Conservation (phyloP, 768 basidiomycete species). For the Russula emetica region DNA sequence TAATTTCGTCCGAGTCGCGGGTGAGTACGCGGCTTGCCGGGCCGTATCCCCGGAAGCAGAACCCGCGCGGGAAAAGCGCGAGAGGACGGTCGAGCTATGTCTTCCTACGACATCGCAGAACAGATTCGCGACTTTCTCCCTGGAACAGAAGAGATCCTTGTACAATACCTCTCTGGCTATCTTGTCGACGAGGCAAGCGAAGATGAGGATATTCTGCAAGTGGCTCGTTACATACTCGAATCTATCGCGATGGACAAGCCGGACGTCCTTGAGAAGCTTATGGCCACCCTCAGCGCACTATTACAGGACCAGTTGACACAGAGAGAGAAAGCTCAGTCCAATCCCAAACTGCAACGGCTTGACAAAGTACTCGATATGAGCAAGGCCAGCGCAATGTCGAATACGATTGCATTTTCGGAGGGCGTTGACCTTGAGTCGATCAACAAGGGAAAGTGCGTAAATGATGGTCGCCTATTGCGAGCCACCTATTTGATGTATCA, state of each 20-base stretch:
- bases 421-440: conserved; percentile 89
- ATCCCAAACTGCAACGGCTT: conserved; percentile 66
- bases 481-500: not conserved
- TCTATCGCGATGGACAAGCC: conserved; percentile 65
- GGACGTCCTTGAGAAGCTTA: conserved; percentile 61
- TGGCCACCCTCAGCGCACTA: conserved; percentile 56
- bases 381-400: conserved; percentile 70
- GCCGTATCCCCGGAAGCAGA: not conserved
- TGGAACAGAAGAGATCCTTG: conserved; percentile 78
- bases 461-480: not conserved
- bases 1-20: conserved; percentile 14
- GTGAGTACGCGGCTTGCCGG: not conserved
- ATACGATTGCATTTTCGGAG: conserved; percentile 71
- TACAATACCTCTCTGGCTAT: conserved; percentile 84
- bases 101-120: conserved; percentile 71
- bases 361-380: conserved; percentile 89
- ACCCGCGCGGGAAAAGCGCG: too few species aligned
- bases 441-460: conserved; percentile 83
- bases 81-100: conserved; percentile 41
- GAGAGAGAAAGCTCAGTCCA: conserved; percentile 49
- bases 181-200: conserved; percentile 85
- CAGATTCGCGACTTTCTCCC: conserved; percentile 68
- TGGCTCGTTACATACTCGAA: conserved; percentile 67
- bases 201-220: conserved; percentile 80
- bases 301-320: conserved; percentile 60